Conservation (phyloP, 768 basidiomycete genomes). For the Phallus indusiatus region DNA sequence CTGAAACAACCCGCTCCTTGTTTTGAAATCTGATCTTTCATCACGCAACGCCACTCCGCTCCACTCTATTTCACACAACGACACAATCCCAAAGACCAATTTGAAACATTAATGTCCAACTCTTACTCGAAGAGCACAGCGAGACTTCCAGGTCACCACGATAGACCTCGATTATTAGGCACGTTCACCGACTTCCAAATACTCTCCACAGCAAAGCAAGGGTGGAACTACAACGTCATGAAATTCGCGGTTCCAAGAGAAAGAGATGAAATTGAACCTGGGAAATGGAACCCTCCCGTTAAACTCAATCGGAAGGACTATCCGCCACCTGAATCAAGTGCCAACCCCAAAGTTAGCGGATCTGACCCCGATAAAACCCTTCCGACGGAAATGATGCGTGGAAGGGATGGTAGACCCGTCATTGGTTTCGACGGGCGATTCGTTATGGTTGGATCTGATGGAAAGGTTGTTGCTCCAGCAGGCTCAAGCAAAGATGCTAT, state of each 20-base stretch:
- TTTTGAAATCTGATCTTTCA: no score
- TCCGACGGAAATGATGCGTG: conserved; percentile 69
- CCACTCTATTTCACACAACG: no score
- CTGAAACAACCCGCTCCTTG: no score
- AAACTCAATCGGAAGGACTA: conserved; percentile 84
- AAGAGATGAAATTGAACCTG: conserved; percentile 58
- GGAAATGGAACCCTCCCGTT: conserved; percentile 62
- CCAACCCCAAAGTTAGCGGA: not conserved
- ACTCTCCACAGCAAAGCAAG: conserved; percentile 70
- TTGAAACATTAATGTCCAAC: no score
- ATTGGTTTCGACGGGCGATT: conserved; percentile 65
- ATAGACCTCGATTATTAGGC: no score
- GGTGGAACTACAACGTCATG: conserved; percentile 91
- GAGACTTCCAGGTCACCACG: no score
- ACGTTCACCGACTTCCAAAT: conserved; percentile 67
- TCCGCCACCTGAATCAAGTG: conserved; percentile 32
- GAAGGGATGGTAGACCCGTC: conserved; percentile 76
- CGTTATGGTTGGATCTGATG: conserved; percentile 77
- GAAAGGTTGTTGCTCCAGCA: conserved; percentile 45
- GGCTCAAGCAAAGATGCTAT: conserved; percentile 14
- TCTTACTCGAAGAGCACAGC: no score
- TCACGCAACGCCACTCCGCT: no score
- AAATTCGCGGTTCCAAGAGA: conserved; percentile 64
- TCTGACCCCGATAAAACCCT: conserved; percentile 25
- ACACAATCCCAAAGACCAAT: no score